phyloP scores from a whole-genome alignment of 805 yeast genomes.

The Zygoascus flipseniorum region DNA sequence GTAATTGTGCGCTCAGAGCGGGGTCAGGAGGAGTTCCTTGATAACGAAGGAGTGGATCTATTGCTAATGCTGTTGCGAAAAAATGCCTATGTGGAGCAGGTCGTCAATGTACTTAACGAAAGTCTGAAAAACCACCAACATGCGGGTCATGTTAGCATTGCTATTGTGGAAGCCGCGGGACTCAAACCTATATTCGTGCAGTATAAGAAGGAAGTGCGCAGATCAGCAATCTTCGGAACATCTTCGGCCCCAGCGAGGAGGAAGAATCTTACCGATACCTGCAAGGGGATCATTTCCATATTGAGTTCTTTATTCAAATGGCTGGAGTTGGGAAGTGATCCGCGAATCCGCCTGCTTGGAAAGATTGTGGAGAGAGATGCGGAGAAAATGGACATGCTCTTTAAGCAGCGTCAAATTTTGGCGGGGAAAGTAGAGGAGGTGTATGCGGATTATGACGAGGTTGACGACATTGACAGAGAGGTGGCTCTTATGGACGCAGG shows the following conservation, averaged over 20 bases:
- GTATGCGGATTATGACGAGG: neutral
- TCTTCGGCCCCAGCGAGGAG: neutral
- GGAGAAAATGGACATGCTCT: neutral
- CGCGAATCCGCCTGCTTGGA: constrained; percentile 7
- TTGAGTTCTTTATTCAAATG: constrained; percentile 7
- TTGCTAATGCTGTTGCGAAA: constrained; percentile 8
- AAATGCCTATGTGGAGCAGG: neutral
- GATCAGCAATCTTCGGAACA: neutral
- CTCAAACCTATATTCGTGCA: constrained; percentile 9
- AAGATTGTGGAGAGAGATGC: constrained; percentile 5
- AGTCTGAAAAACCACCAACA: neutral
- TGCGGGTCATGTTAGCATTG: constrained; percentile 4
- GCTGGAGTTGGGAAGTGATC: constrained; percentile 10
- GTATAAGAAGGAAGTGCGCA: neutral
- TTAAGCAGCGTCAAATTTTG: neutral
- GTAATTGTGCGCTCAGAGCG: neutral
- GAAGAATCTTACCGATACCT: neutral
- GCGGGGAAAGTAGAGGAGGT: neutral
- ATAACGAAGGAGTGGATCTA: constrained; percentile 17
- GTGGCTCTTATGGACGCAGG: constrained; percentile 5
- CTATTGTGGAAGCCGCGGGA: constrained; percentile 11
- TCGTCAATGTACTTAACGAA: constrained; percentile 7
- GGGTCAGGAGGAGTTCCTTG: constrained; percentile 7
- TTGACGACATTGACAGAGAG: constrained; percentile 1
- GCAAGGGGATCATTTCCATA: constrained; percentile 2